Conservation (phyloP, 371 early-diverging fungal species). For the Rhizopus sp. region DNA sequence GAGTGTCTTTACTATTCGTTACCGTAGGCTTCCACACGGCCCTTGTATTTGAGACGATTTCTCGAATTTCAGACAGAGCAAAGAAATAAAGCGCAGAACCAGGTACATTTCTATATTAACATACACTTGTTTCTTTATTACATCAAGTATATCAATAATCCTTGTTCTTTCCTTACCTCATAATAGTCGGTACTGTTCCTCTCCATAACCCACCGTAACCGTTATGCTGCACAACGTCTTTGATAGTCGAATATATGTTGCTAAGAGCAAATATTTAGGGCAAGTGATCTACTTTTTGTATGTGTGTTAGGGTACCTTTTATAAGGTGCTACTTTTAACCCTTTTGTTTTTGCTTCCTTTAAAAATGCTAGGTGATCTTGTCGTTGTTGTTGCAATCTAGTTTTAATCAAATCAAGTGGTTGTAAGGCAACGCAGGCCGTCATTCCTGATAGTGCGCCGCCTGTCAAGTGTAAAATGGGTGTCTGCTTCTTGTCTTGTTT, state of each 20-base stretch:
- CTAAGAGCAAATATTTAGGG: slow-evolving; percentile 26
- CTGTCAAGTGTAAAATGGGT: slow-evolving; percentile 65
- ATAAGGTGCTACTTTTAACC: slow-evolving; percentile 30
- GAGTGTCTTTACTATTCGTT: slow-evolving; percentile 24
- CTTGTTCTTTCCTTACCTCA: slow-evolving; percentile 55
- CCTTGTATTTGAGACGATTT: slow-evolving; percentile 43
- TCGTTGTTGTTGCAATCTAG: slow-evolving; percentile 76
- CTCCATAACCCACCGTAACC: slow-evolving; percentile 88
- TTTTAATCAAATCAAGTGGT: slow-evolving; percentile 92
- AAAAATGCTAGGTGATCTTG: slow-evolving; percentile 56
- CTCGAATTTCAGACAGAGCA: slow-evolving; percentile 56
- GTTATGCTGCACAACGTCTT: slow-evolving; percentile 59
- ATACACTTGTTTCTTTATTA: slow-evolving; percentile 3
- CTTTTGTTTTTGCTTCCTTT: slow-evolving; percentile 43
- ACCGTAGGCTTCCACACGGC: slow-evolving; percentile 34
- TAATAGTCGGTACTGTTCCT: slow-evolving; percentile 84
- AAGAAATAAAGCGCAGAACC: slow-evolving; percentile 85
- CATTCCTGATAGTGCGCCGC: slow-evolving; percentile 84
- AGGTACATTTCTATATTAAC: slow-evolving; percentile 71
- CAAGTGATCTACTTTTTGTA: background rate
- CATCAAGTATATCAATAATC: no score
- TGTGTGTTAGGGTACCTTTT: slow-evolving; percentile 23
- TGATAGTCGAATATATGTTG: slow-evolving; percentile 57
- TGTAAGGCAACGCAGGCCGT: slow-evolving; percentile 84
- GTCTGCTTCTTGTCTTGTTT: slow-evolving; percentile 28